phyloP scores from a whole-genome alignment of 108 stramenopile species.

The Cyclostephanos tholiformis region DNA sequence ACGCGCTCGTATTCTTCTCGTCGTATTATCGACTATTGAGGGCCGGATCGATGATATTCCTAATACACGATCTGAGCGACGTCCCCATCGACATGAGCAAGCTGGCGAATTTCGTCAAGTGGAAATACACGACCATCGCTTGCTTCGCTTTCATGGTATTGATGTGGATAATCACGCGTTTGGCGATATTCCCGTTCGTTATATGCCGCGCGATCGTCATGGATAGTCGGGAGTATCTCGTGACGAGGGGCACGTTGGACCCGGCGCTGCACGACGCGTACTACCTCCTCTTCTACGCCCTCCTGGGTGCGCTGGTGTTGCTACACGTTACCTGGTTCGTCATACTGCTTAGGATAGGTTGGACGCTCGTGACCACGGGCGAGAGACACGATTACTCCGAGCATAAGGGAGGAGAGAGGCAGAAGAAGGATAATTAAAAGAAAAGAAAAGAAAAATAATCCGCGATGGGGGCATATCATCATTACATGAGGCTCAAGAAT shows the following conservation, averaged over 20 bases:
- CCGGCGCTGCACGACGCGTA: slow-evolving; percentile 61
- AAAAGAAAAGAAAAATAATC: too few species aligned
- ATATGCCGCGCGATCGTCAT: slow-evolving; percentile 61
- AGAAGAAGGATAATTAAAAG: slow-evolving; percentile 36
- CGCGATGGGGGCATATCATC: too few species aligned
- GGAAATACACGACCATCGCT: slow-evolving; percentile 75
- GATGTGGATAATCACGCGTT: slow-evolving; percentile 72
- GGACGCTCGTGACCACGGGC: slow-evolving; percentile 67
- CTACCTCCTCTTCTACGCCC: slow-evolving; percentile 54
- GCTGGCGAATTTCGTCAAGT: slow-evolving; percentile 90
- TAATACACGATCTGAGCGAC: slow-evolving; percentile 86
- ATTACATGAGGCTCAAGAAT: too few species aligned
- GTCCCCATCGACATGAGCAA: slow-evolving; percentile 88
- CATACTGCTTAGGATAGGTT: slow-evolving; percentile 83
- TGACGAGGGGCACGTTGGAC: slow-evolving; percentile 33
- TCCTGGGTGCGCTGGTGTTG: slow-evolving; percentile 62
- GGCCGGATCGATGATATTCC: slow-evolving; percentile 80
- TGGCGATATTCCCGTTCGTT: slow-evolving; percentile 75
- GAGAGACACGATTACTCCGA: slow-evolving; percentile 86
- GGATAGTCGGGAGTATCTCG: slow-evolving; percentile 59
- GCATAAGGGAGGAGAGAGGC: slow-evolving; percentile 81
- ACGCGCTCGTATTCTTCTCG: slow-evolving; percentile 66
- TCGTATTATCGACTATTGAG: slow-evolving; percentile 69
- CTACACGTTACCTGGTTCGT: slow-evolving; percentile 83
- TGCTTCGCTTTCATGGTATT: slow-evolving; percentile 77